phyloP scores from a whole-genome alignment of 768 basidiomycete species.

The Suillus variegatus region DNA sequence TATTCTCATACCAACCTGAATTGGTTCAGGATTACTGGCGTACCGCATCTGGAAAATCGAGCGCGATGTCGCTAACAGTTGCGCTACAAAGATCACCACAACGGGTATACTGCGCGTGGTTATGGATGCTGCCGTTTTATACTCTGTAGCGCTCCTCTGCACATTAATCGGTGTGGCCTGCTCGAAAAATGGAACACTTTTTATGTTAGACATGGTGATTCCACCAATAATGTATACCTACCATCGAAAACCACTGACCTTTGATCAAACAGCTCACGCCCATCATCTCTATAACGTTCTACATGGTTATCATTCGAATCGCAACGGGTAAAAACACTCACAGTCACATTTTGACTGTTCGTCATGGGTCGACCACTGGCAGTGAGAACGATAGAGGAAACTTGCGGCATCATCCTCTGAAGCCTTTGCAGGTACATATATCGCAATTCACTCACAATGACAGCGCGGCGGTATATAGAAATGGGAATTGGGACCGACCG shows the following conservation, averaged over 20 bases:
- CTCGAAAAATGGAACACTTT: conserved; percentile 33
- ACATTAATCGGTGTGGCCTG: conserved; percentile 32
- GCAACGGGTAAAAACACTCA: not conserved
- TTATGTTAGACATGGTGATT: conserved; percentile 38
- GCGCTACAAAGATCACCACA: not conserved
- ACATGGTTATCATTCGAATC: conserved; percentile 12
- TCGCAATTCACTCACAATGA: too few relatives aligned
- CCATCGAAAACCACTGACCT: not conserved
- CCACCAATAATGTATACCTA: not conserved
- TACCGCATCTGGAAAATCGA: conserved; percentile 34
- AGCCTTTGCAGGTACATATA: too few relatives aligned
- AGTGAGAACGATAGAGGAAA: too few relatives aligned
- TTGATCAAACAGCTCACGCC: not conserved
- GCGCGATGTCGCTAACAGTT: conserved; percentile 8
- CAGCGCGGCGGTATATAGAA: too few relatives aligned
- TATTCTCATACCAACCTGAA: not conserved
- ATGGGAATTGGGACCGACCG: too few relatives aligned
- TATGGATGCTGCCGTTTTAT: conserved; percentile 40
- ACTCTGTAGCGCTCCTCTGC: conserved; percentile 36
- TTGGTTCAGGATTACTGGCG: conserved; percentile 26
- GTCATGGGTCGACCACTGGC: too few relatives aligned
- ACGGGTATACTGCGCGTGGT: conserved; percentile 30
- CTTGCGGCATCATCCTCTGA: too few relatives aligned
- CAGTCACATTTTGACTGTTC: too few relatives aligned
- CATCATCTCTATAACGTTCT: conserved; percentile 10